These are phyloP conservation scores for Fusarium coffeatum DNA, from an alignment of 2,329 filamentous ascomycete genomes.

Conservation along the genomic window DNA sequence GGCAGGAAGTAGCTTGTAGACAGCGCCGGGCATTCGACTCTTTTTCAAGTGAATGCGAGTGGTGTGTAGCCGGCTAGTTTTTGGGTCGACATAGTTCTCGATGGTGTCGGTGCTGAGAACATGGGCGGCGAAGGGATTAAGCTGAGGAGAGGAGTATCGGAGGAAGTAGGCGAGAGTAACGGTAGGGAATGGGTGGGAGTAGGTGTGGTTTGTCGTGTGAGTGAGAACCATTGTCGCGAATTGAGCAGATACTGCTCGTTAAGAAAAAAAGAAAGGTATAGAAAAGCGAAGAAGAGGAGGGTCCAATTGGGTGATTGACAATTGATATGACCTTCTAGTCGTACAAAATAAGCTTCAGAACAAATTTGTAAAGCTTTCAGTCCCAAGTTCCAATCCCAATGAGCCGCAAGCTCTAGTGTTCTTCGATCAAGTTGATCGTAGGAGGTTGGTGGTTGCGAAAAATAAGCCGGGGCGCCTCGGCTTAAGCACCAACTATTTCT, in stretches of 20 bases:
- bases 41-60: conserved; percentile 85
- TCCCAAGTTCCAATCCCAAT: conserved; percentile 17
- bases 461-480: conserved; percentile 43
- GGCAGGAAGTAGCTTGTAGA: conserved; percentile 79
- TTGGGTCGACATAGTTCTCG: conserved; percentile 75
- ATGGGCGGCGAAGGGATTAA: conserved; percentile 84
- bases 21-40: conserved; percentile 78
- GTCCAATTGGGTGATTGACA: conserved; percentile 33
- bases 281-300: conserved; percentile 5
- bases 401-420: conserved; percentile 32
- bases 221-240: conserved; percentile 68
- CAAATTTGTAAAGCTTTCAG: conserved; percentile 4
- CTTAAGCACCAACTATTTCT: conserved; percentile 37
- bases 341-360: conserved; percentile 6
- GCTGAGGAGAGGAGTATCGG: conserved; percentile 77
- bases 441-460: conserved; percentile 42
- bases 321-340: conserved; percentile 3
- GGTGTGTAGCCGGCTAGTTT: conserved; percentile 80
- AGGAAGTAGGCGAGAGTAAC: conserved; percentile 91
- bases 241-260: conserved; percentile 29
- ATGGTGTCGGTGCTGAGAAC: conserved; percentile 88
- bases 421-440: conserved; percentile 30
- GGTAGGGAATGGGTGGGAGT: conserved; percentile 84
- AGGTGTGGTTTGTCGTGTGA: conserved; percentile 75
- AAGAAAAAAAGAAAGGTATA: conserved; percentile 15